phyloP scores from a whole-genome alignment of 257 asterid genomes.

The Ligustrum vulgare region DNA sequence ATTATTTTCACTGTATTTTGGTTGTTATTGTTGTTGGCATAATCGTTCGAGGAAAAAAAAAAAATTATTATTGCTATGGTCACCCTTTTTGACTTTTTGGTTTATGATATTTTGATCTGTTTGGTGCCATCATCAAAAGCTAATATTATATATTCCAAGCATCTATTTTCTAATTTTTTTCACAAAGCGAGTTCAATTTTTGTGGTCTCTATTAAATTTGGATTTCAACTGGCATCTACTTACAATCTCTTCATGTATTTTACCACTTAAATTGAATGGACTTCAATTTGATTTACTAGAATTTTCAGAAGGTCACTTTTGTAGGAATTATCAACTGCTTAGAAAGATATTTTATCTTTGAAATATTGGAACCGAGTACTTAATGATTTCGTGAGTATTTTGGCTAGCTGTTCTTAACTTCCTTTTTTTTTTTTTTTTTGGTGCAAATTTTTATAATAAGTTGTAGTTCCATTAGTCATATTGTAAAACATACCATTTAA shows the following conservation, averaged over 20 bases:
- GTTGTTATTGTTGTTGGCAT: neutral
- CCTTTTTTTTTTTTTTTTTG: neutral
- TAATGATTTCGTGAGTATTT: neutral
- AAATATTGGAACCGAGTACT: neutral
- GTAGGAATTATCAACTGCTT: neutral
- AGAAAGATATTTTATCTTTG: neutral
- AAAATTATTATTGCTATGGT: neutral
- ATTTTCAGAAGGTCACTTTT: neutral
- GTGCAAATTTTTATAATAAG: neutral
- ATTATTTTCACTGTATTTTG: neutral
- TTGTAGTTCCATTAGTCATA: neutral
- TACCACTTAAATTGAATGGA: neutral
- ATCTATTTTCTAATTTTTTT: neutral
- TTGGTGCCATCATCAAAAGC: conserved; percentile 8
- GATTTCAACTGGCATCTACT: neutral
- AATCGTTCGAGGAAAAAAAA: neutral
- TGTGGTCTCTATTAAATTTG: neutral
- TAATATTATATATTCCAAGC: neutral
- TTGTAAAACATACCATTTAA: neutral
- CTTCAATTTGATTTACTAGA: neutral
- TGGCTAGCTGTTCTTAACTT: neutral
- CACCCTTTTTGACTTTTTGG: conserved; percentile 16
- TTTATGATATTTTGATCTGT: conserved; percentile 1
- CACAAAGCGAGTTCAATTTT: neutral
- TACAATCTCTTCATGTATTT: neutral